Percentiles rank a stretch among this genome's conserved stretches.
Conservation (phyloP, 306 rosid species). For the Erythrophleum fordii region DNA sequence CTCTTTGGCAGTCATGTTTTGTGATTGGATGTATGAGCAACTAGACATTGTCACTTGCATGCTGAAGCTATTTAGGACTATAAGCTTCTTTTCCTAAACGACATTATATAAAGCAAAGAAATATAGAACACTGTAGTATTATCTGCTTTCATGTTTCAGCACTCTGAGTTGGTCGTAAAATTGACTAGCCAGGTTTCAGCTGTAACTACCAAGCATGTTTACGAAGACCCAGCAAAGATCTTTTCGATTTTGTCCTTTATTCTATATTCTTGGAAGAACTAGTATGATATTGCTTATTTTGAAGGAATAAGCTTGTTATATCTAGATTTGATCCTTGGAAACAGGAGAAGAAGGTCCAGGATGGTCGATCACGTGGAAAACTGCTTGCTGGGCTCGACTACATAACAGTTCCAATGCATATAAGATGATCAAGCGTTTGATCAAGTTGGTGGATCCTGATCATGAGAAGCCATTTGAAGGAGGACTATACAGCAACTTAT, state of each 20-base stretch:
- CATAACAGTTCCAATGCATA: conserved; percentile 62
- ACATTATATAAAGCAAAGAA: too few species aligned
- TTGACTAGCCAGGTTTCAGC: neutral
- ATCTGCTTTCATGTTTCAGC: neutral
- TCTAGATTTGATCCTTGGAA: conserved; percentile 28
- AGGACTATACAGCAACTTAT: conserved; percentile 77
- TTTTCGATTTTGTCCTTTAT: neutral
- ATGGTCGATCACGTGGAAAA: conserved; percentile 82
- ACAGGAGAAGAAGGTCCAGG: conserved; percentile 91
- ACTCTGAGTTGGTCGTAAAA: neutral
- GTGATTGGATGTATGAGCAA: neutral
- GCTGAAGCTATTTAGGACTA: neutral
- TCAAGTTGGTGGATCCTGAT: conserved; percentile 72
- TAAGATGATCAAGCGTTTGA: conserved; percentile 70
- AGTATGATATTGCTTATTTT: neutral
- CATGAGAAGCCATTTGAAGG: conserved; percentile 62
- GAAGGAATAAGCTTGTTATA: neutral
- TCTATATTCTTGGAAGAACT: neutral
- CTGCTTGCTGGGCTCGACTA: conserved; percentile 77
- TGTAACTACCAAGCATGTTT: neutral
- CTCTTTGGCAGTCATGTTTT: neutral
- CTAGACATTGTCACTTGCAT: neutral
- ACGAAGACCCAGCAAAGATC: neutral
- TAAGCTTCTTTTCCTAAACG: neutral
- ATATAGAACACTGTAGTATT: neutral